A percentile compares a stretch with the other conserved stretches of the same genome.
These are phyloP conservation scores for Aspergillus candidus DNA, from an alignment of 2,329 filamentous ascomycete species.

Conservation along the genomic window DNA sequence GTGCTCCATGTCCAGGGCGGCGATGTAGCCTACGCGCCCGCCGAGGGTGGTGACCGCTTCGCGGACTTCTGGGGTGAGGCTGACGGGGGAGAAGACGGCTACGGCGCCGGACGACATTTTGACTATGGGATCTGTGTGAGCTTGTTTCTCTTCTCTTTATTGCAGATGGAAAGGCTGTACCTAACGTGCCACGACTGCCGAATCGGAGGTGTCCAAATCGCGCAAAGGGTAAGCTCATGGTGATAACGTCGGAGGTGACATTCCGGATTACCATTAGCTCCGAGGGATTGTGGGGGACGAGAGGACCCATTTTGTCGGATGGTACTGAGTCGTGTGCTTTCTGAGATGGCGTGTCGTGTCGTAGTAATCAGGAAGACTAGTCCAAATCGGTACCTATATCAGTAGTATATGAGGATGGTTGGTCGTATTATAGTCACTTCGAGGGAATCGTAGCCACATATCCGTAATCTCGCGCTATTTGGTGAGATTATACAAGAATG, in stretches of 20 bases:
- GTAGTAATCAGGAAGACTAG: too few relatives aligned
- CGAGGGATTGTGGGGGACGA: slow-evolving; percentile 65
- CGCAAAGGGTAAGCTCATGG: slow-evolving; percentile 65
- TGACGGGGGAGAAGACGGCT: slow-evolving; percentile 87
- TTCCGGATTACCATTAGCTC: slow-evolving; percentile 87
- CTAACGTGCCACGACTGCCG: slow-evolving; percentile 79
- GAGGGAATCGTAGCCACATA: too few relatives aligned
- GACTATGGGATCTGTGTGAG: slow-evolving; percentile 45
- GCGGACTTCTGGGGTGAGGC: slow-evolving; percentile 68
- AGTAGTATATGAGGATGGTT: too few relatives aligned
- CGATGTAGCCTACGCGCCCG: slow-evolving; percentile 71
- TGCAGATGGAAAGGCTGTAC: slow-evolving; percentile 43
- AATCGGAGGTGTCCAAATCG: slow-evolving; percentile 75
- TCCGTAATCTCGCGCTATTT: too few relatives aligned
- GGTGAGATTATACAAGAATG: too few relatives aligned
- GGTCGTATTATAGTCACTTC: too few relatives aligned
- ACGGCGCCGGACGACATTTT: slow-evolving; percentile 70
- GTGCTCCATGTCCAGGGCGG: slow-evolving; percentile 85
- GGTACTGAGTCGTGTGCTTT: not conserved
- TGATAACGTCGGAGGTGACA: slow-evolving; percentile 64
- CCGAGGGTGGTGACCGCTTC: slow-evolving; percentile 57
- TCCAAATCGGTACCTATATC: too few relatives aligned
- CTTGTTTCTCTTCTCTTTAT: too few relatives aligned
- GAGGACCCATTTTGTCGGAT: slow-evolving; percentile 24
- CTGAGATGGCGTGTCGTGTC: too few relatives aligned